A percentile compares a stretch with the other conserved stretches of the same genome.
phyloP scores from a whole-genome alignment of 2,329 filamentous ascomycete genomes.

The Tolypocladium amazonense region DNA sequence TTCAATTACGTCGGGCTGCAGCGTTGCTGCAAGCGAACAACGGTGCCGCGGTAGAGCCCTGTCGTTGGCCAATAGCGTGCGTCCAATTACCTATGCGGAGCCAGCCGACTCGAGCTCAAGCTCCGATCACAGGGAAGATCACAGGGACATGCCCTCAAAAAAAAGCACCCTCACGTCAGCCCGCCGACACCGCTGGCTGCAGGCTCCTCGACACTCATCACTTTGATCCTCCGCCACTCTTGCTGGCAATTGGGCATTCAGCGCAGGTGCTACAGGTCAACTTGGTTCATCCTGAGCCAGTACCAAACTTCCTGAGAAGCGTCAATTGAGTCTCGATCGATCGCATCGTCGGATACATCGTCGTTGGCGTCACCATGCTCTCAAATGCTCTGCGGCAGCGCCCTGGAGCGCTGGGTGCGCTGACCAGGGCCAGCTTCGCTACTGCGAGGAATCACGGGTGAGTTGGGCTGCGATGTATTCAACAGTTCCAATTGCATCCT shows the following conservation, averaged over 20 bases:
- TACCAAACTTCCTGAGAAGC: no score
- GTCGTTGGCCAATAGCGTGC: not conserved
- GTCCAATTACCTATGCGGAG: not conserved
- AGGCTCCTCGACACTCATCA: not conserved
- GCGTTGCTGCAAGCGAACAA: not conserved
- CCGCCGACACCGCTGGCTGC: not conserved
- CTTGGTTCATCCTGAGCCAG: not conserved
- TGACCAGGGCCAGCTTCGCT: constrained; percentile 6
- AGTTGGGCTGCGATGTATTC: not conserved
- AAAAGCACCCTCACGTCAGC: constrained; percentile 13
- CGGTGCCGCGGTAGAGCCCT: not conserved
- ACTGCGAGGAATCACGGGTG: constrained; percentile 7
- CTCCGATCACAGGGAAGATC: constrained; percentile 22
- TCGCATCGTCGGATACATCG: not conserved
- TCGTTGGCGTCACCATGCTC: constrained; percentile 7
- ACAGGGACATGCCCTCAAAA: constrained; percentile 15
- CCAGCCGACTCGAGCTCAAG: not conserved
- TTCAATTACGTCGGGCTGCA: no score
- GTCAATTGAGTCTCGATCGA: not conserved
- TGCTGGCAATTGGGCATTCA: not conserved
- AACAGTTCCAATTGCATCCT: not conserved
- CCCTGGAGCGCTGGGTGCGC: constrained; percentile 1
- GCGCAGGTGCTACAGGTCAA: not conserved
- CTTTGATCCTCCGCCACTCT: not conserved
- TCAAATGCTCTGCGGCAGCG: constrained; percentile 8